These are phyloP conservation scores for Curvularia hawaiiensis DNA, from an alignment of 2,329 filamentous ascomycete species.

Conservation along the genomic window DNA sequence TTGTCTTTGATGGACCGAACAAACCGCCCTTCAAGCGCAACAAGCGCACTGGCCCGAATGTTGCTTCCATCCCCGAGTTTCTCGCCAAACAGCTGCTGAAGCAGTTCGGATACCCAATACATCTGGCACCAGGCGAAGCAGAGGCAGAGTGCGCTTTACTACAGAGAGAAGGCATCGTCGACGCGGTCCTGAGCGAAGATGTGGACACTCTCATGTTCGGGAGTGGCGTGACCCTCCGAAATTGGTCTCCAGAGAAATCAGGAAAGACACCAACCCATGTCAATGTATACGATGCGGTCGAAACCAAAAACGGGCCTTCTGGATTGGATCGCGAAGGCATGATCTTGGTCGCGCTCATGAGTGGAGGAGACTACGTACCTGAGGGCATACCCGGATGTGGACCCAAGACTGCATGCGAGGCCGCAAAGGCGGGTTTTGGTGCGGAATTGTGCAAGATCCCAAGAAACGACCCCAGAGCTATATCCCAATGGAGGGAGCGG, in stretches of 20 bases:
- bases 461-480: conserved; percentile 61
- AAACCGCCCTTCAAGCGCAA: conserved; percentile 90
- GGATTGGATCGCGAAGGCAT: conserved; percentile 84
- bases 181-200: conserved; percentile 94
- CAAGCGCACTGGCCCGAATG: conserved; percentile 68
- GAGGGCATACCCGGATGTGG: conserved; percentile 88
- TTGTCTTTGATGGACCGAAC: conserved; percentile 87
- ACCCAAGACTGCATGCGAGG: conserved; percentile 86
- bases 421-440: conserved; percentile 86
- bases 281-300: conserved; percentile 72
- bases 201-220: conserved; percentile 99
- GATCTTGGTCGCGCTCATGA: conserved; percentile 93
- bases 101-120: conserved; percentile 81
- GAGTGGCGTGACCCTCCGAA: conserved; percentile 76
- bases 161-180: conserved; percentile 71
- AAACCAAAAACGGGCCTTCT: conserved; percentile 58
- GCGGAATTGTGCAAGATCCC: conserved; percentile 71
- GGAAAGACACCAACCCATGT: conserved; percentile 81
- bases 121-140: conserved; percentile 91
- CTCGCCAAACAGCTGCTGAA: conserved; percentile 83
- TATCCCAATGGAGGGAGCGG: conserved; percentile 72
- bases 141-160: conserved; percentile 94
- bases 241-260: conserved; percentile 78
- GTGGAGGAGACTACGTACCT: conserved; percentile 91
- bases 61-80: conserved; percentile 70